Evolutionary conservation across 371 early-diverging fungal genomes (phyloP).

Genomic region (Mortierella sp.): DNA sequence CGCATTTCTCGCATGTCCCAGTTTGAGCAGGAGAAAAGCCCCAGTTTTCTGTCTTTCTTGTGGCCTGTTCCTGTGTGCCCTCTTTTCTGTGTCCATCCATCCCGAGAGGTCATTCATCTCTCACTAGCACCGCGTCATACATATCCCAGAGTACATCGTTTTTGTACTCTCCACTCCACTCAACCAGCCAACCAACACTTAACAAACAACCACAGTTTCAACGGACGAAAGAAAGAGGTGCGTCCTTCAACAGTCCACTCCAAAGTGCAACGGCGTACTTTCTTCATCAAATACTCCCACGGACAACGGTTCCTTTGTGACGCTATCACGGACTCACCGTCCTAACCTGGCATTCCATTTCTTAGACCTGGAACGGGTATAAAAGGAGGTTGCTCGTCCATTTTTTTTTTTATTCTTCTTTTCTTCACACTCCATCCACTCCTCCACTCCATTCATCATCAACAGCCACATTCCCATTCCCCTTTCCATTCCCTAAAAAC

Average conservation of each 20-base stretch:
- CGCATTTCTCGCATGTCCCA: background rate
- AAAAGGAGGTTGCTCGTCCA: background rate
- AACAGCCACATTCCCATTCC: constrained; percentile 12
- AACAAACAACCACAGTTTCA: too few relatives aligned
- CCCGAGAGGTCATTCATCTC: background rate
- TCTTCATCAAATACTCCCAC: too few relatives aligned
- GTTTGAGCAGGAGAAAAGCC: background rate
- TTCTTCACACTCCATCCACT: constrained; percentile 15
- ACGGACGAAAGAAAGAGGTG: too few relatives aligned
- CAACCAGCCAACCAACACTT: background rate
- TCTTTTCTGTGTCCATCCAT: constrained; percentile 1
- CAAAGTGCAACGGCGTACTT: background rate
- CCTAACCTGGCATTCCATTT: background rate
- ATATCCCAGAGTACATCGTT: background rate
- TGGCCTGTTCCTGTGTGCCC: background rate
- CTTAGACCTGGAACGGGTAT: background rate
- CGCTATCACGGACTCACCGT: background rate
- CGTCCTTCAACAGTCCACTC: too few relatives aligned
- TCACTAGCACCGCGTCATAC: background rate
- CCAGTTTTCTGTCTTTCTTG: background rate
- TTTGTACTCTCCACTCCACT: background rate
- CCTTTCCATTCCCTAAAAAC: background rate
- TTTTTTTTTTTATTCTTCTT: background rate
- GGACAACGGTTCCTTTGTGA: too few relatives aligned
- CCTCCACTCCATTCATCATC: constrained; percentile 16